Percentiles rank a stretch among this genome's conserved stretches.
Evolutionary conservation across 2,329 filamentous ascomycete species (phyloP).

Genomic region (Cytospora chrysosperma): DNA sequence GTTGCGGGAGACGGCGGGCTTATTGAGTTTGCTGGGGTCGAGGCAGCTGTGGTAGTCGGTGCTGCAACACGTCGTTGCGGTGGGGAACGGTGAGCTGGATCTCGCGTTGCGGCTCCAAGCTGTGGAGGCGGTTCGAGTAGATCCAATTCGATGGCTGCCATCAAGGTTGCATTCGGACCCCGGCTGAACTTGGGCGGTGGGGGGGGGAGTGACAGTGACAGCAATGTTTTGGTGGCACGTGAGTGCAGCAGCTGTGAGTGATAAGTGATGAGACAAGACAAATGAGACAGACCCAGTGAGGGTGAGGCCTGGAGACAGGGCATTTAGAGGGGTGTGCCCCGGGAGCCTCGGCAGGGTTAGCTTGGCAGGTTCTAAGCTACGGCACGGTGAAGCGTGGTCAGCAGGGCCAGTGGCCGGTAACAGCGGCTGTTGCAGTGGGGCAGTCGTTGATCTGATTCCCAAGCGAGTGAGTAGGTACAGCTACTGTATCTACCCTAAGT

Average conservation of each 20-base stretch:
- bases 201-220: background rate
- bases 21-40: background rate
- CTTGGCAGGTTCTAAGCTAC: no score
- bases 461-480: no score
- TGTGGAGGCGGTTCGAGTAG: slow-evolving; percentile 13
- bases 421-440: background rate
- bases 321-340: no score
- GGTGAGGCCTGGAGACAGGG: no score
- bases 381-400: no score
- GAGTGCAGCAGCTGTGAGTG: background rate
- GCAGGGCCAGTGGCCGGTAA: no score
- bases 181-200: no score
- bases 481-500: no score
- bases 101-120: background rate
- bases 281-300: no score
- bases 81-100: slow-evolving; percentile 6
- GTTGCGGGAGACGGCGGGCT: slow-evolving; percentile 2
- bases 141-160: slow-evolving; percentile 16
- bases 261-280: no score
- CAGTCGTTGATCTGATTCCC: no score
- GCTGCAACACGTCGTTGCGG: slow-evolving; percentile 7
- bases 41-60: background rate
- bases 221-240: background rate
- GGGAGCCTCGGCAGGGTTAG: no score
- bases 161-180: background rate